Evolutionary conservation across 2,329 filamentous ascomycete genomes (phyloP).

Genomic region (Penicillium sclerotigenum): DNA sequence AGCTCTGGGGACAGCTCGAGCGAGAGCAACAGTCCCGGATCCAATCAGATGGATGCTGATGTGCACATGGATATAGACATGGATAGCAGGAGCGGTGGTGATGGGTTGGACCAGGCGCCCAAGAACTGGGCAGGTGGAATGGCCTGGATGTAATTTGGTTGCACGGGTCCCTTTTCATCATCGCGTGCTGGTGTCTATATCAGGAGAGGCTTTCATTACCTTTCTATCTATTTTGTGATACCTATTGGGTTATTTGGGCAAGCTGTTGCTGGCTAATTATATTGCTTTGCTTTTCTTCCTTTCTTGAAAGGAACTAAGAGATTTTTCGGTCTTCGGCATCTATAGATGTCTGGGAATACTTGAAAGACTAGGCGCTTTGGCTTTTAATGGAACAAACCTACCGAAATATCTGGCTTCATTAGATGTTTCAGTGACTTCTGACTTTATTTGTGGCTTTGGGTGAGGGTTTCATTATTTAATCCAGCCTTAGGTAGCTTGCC

Average conservation of each 20-base stretch:
- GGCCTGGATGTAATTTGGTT: constrained; percentile 31
- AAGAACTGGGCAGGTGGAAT: constrained; percentile 29
- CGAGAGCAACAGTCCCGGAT: constrained; percentile 24
- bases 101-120: constrained; percentile 18
- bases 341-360: not conserved
- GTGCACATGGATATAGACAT: constrained; percentile 35
- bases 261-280: not conserved
- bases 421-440: not conserved
- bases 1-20: constrained; percentile 16
- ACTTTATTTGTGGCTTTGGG: not conserved
- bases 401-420: not conserved
- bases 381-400: not conserved
- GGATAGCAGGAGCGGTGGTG: constrained; percentile 14
- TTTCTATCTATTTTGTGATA: not conserved
- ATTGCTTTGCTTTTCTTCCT: not conserved
- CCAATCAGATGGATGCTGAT: constrained; percentile 22
- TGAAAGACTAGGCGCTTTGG: not conserved
- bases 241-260: not conserved
- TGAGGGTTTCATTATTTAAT: not conserved
- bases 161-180: not conserved
- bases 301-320: not conserved
- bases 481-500: not conserved
- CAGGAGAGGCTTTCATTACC: not conserved
- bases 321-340: not conserved
- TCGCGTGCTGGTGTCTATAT: constrained; percentile 11